Conservation (phyloP, 345 rosid genomes). For the thale cress (Arabidopsis thaliana) region DNA sequence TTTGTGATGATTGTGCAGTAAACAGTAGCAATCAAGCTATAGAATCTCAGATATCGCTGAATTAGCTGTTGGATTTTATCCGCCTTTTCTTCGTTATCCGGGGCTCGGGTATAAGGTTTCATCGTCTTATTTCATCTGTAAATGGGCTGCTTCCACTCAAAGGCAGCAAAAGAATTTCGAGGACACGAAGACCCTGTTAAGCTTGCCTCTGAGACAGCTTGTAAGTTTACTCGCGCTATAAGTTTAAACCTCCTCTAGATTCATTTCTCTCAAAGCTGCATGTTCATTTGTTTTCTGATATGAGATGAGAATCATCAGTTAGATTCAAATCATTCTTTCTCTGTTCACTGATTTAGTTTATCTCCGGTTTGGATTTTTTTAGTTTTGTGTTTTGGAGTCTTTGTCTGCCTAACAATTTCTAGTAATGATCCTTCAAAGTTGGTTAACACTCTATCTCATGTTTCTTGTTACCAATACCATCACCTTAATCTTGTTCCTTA, state of each 20-base stretch:
- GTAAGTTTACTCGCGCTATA: conserved; percentile 51
- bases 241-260: background rate
- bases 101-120: background rate
- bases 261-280: background rate
- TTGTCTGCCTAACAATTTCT: background rate
- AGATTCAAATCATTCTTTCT: background rate
- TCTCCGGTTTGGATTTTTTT: background rate
- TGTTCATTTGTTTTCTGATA: conserved; percentile 22
- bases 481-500: background rate
- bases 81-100: background rate
- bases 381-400: background rate
- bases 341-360: background rate
- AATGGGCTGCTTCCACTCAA: conserved; percentile 98
- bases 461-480: background rate
- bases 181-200: conserved; percentile 88
- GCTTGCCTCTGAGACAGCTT: conserved; percentile 94
- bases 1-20: conserved; percentile 31
- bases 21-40: conserved; percentile 33
- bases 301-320: background rate
- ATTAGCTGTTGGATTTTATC: conserved; percentile 9
- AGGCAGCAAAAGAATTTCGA: conserved; percentile 63
- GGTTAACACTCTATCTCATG: background rate
- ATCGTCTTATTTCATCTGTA: conserved; percentile 38
- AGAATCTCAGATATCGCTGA: conserved; percentile 19
- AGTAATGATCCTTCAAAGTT: background rate